Percentiles rank a stretch among this genome's conserved stretches.
These are phyloP conservation scores for Ascomycota sp. DNA, from an alignment of 2,329 filamentous ascomycete genomes.

Conservation along the genomic window DNA sequence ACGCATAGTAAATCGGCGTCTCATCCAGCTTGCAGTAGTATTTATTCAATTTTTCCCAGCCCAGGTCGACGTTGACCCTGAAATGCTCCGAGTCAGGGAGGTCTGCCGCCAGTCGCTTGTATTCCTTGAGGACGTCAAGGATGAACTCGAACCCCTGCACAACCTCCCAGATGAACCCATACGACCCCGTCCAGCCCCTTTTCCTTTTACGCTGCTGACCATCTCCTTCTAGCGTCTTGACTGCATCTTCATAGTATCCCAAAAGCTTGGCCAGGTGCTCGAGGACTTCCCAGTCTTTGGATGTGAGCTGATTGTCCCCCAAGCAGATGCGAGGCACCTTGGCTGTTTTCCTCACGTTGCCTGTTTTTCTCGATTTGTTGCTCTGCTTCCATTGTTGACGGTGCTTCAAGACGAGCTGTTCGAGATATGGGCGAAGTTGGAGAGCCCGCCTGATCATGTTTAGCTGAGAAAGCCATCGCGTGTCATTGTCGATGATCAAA, in stretches of 20 bases:
- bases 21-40: too few relatives aligned
- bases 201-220: constrained; percentile 2
- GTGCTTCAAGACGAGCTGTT: background rate
- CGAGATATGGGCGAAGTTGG: constrained; percentile 1
- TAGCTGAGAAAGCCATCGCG: constrained; percentile 4
- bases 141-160: constrained; percentile 2
- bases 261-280: constrained; percentile 2
- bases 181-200: constrained; percentile 3
- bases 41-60: too few relatives aligned
- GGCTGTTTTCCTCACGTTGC: constrained; percentile 1
- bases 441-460: constrained; percentile 4
- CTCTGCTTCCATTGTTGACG: constrained; percentile 1
- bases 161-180: constrained; percentile 3
- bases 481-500: constrained; percentile 3
- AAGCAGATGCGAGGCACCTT: constrained; percentile 1
- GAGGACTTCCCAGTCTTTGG: constrained; percentile 2
- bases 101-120: background rate
- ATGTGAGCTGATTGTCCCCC: constrained; percentile 1
- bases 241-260: constrained; percentile 1
- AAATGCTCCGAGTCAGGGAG: background rate
- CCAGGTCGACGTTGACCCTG: background rate
- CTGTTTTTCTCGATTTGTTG: constrained; percentile 1
- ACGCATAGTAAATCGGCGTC: too few relatives aligned
- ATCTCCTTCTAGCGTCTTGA: constrained; percentile 4
- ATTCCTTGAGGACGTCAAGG: background rate